Base-by-base conservation (phyloP, 768 basidiomycete species). In the Termitomyces sp. region DNA sequence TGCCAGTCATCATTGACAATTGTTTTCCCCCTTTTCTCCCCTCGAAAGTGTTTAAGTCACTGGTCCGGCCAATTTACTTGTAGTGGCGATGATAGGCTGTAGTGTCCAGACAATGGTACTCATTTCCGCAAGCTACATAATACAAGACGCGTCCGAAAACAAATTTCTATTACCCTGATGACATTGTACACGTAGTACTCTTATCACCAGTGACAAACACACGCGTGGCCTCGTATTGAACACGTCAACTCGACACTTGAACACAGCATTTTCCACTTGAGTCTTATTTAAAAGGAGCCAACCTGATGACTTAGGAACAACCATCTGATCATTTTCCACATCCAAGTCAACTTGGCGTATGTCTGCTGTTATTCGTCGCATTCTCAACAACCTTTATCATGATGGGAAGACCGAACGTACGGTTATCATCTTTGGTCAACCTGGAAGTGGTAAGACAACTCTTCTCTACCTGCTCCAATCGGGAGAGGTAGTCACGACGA, bases 401-500 rank as follows among this genome's bases (percentile, higher is more conserved):
- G 56, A 53, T 41, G 24, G 16, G 5, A 59, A 47, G 8, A 48
- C 55, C 16, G 60, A 50, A 0, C 64, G 62, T 41, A 66, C 51
- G 1, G 61, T 72, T 3, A 63, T 66, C 2, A 65, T 78, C n/a
- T 56, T 70, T 2, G 81, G 81, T 2, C 69, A 76, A 0, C 73
- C 73, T 50, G 63, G 60, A 30, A 65, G 67, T 20, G 81, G 81
- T 2, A 81, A 81, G 63, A 80, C 79, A 1, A 76, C 79, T 0
- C 63, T 81, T 36, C 66, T 81, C n/a, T 77, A 76, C 58, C 68
- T 75, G 47, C 70, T 80, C 35, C 77, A 74, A 58, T 60, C 69
- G 0, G 72, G 73, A 9, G 63, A 77, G 44, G 63, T 77, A 16
- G 67, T 80, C 8, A 63, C 66, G 14, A 75, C 73, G 0, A 73